Percentiles rank a stretch among this genome's conserved stretches.
Evolutionary conservation across 805 yeast genomes (phyloP).

Genomic region (Candida insectalens): DNA sequence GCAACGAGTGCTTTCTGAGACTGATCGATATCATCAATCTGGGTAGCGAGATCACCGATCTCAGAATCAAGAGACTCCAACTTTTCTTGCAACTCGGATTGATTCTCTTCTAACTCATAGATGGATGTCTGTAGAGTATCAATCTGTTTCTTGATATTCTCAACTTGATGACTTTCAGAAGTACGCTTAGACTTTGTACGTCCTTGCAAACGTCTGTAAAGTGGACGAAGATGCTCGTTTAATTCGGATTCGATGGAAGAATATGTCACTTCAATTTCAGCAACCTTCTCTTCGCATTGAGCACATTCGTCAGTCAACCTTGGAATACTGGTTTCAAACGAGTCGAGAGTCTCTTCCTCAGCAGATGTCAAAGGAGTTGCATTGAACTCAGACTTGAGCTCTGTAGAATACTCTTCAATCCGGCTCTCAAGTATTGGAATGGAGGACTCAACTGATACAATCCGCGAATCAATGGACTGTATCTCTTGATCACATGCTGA

Average conservation of each 20-base stretch:
- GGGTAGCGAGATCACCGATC: constrained; percentile 25
- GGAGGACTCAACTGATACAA: constrained; percentile 25
- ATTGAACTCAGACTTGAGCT: constrained; percentile 44
- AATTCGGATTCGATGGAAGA: constrained; percentile 45
- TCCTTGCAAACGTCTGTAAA: constrained; percentile 27
- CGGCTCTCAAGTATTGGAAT: constrained; percentile 29
- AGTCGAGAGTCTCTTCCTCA: constrained; percentile 35
- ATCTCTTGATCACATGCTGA: constrained; percentile 35
- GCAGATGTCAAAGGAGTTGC: constrained; percentile 34
- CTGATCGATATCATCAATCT: constrained; percentile 41
- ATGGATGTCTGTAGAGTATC: constrained; percentile 18
- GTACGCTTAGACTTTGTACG: neutral
- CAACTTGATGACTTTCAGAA: constrained; percentile 6
- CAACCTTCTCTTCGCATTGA: constrained; percentile 27
- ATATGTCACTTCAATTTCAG: constrained; percentile 36
- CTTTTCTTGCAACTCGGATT: constrained; percentile 31
- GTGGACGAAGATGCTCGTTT: constrained; percentile 47
- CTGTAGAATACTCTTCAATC: constrained; percentile 34
- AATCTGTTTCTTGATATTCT: constrained; percentile 12
- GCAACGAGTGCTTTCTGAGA: constrained; percentile 45
- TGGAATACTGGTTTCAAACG: constrained; percentile 27
- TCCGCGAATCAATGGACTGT: constrained; percentile 24
- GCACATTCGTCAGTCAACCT: constrained; percentile 31
- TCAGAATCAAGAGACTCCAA: constrained; percentile 18
- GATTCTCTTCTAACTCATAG: constrained; percentile 17